Base-by-base conservation (phyloP, 1,284 basidiomycete species). In the Ganoderma leucocontextum region DNA sequence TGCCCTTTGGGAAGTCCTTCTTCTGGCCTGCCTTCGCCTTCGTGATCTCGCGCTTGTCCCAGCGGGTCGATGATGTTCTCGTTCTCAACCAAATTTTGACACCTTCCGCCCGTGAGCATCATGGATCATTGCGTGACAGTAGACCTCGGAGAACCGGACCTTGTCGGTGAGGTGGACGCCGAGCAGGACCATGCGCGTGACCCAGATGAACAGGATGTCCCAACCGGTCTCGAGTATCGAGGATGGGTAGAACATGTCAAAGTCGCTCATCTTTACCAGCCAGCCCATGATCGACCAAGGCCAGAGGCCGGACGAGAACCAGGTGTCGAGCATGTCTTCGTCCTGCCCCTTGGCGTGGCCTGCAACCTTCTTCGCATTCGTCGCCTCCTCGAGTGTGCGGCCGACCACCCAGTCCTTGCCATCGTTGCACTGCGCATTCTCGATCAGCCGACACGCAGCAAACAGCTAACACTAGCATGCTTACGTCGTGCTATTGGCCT, bases 131-230 rank as follows among this genome's bases (percentile, higher is more conserved):
- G 97, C 97, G 79, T 99, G 98, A 82, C 97, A 99, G 80, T 95
- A 92, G n/a, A 99, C 97, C 82, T 99, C 97, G 69, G 91, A 88
- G 89, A 99, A 99, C 0, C 97, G 98, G 85, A 99, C 89, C 77
- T 93, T 81, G 60, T 88, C 96, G 0, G 98, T 99, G 61, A 98
- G 89, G 71, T 94, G 89, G 77, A 97, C 85, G 65, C 98, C 97
- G 49, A 99, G 91, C 80, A 99, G 86, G 68, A 95, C 97, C 98
- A 99, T 99, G 62, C 97, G 92, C 8, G 98, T 97, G 25, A 99
- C 97, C 98, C 98, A 99, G 90, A 99, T 99, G 88, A 98, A 98
- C 44, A 99, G 82, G 75, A 99, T 99, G 75, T 99, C 98, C 97
- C 98, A 99, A 60, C 98, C 98, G 0, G 98, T 99, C 82, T 99